Evolutionary conservation across 2,329 filamentous ascomycete genomes (phyloP), one percentile per base, ranked within the genome.

Genomic region (Ophiognomonia clavigignenti-juglandacearum): DNA sequence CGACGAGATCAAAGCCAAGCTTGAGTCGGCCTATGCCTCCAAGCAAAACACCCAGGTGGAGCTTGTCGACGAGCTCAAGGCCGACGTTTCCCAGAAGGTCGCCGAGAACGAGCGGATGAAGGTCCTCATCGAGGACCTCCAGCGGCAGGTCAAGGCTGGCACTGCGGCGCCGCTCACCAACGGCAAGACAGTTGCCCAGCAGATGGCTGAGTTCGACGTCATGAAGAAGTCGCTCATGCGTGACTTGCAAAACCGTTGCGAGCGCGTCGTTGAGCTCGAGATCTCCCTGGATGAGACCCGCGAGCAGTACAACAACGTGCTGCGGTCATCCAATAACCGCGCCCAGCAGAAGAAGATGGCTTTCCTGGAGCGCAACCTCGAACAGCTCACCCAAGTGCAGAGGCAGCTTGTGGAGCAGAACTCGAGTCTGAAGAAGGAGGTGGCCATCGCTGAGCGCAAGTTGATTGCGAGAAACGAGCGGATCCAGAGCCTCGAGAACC

Each of bases 271-370:
- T 16, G 93, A 98, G 74, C 82, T 98, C 23, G 93, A 98, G 69
- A 98, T 98, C 61, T 95, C 88, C 29, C 79, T 98, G 42, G 93
- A 98, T 63, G 91, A 96, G 74, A 96, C 93, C 1, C 83, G 93
- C 47, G 93, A 98, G 73, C 93, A 98, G 71, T 98, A 98, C 73
- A 97, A 98, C 75, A 96, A 96, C 60, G 93, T 98, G 51, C 79
- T 98, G 49, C 85, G 92, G 47, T 93, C 89, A 41, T 96, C 89
- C 56, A 98, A 98, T 75, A 97, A 95, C 75, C 86, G 93, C 50
- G 92, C 93, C 20, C 93, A 98, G 73, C 93, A 98, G 71, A 98
- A 98, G 86, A 98, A 98, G 80, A 97, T 98, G 88, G 95, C 93
- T 14, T 98, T 98, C 78, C 73, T 98, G 42, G 93, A 98, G 74